phyloP scores from a whole-genome alignment of 176 grass and related monocot species.

The Oryza meridionalis region DNA sequence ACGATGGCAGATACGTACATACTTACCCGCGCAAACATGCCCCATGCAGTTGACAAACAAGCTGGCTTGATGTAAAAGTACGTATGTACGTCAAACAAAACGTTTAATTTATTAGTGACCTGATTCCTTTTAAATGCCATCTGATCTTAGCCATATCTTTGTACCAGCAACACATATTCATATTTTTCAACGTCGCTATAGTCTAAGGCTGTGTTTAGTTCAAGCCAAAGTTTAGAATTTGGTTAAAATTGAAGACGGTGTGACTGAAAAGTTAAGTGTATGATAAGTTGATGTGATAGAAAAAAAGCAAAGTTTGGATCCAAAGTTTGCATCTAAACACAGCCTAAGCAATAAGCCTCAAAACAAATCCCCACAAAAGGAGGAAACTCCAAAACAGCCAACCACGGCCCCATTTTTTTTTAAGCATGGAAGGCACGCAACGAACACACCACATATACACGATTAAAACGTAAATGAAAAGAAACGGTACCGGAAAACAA shows the following conservation, averaged over 20 bases:
- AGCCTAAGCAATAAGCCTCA: too few relatives aligned
- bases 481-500: slow-evolving; percentile 12
- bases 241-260: too few relatives aligned
- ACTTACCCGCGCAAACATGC: background rate
- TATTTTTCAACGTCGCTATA: background rate
- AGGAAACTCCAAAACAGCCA: too few relatives aligned
- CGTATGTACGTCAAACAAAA: background rate
- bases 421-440: background rate
- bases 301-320: too few relatives aligned
- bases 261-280: too few relatives aligned
- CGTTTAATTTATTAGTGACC: background rate
- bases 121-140: background rate
- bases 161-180: background rate
- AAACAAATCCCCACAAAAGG: too few relatives aligned
- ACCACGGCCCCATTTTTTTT: background rate
- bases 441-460: background rate
- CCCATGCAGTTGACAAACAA: background rate
- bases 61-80: too few relatives aligned
- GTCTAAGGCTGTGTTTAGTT: too few relatives aligned
- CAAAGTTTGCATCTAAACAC: too few relatives aligned
- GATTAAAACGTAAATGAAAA: background rate
- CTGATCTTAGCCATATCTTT: background rate
- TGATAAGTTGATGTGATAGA: too few relatives aligned
- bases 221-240: too few relatives aligned
- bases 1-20: too few relatives aligned